Base-by-base conservation (phyloP, 371 early-diverging fungal species). In the Mortierella sp. region DNA sequence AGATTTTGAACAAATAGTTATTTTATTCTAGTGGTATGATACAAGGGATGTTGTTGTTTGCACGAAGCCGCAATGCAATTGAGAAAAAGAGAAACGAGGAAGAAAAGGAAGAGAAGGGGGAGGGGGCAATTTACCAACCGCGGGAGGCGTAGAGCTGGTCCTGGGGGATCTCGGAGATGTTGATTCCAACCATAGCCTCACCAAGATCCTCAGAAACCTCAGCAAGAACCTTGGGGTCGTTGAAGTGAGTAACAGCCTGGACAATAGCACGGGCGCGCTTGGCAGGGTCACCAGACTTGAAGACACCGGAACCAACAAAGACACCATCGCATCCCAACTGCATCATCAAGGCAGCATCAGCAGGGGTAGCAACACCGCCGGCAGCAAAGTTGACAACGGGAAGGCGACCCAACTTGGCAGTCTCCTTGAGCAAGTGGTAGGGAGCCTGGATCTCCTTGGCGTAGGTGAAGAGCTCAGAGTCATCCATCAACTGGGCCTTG, bases 301-400 rank as follows among this genome's bases (percentile, higher is more conserved):
- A 96, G 88, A 96, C 95, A 74, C 95, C 97, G 8, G 95, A 94
- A 71, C 96, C 96, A 60, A 96, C 96, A 84, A 96, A 96, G 84
- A 99, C 98, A 91, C 99, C 99, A 90, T 99, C 99, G 90, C 98
- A 96, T 80, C 99, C 99, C 79, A 98, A 92, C 90, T 97, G 97
- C 97, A 97, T 96, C 96, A 98, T 97, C 79, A 98, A 88, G 48
- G 98, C 99, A 77, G 98, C 98, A 91, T 99, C 99, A 27, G 98
- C 97, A 63, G 98, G 99, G 76, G 98, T 98, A 51, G 98, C 97
- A 82, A 99, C 93, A 88, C 98, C 99, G 85, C 98, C 99, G 75
- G 98, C 98, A 82, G 98, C 98, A 91, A 99, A 99, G 93, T 97
- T 98, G 83, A 98, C 98, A 65, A 99, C 98, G 60, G 99, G 98